Base-by-base conservation (phyloP, 2,329 filamentous ascomycete genomes). In the Fusarium bulbicola region DNA sequence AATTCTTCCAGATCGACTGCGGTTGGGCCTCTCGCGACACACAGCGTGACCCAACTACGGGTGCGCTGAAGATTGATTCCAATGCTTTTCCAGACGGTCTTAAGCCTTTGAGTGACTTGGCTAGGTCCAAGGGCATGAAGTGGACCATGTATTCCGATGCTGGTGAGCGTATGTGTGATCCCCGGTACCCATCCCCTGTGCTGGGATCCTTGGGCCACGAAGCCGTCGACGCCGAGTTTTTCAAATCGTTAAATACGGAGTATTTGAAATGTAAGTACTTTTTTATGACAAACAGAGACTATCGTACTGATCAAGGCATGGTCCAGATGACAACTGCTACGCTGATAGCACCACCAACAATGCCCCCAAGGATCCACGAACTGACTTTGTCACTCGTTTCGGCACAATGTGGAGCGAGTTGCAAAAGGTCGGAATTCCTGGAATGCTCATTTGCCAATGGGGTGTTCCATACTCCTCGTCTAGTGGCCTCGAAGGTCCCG, bases 131-230 rank as follows among this genome's bases (percentile, higher is more conserved):
- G 26, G 54, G 54, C 24, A 58, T 58, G 40, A 58, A 58, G 7
- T 58, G 54, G 54, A 58, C 54, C 4, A 58, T 58, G 54, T 58
- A 47, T 58, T 58, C 54, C 11, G 32, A 58, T 15, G 54, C 54
- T 28, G 54, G 54, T 58, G 54, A 8, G 24, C 54, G 54, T 3
- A 47, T 58, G 54, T 58, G 54, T 14, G 54, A 47, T 47, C 40
- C 54, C 7, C 30, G 47, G 20, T 18, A 3, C 15, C 54, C 40
- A 58, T 58, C 54, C 6, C 54, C 54, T 9, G 30, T 58, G 40
- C 10, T 47, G 5, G 54, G 40, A 58, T 58, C 54, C 2, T 11
- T 58, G 28, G 40, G 10, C 24, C 54, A 58, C 40, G 54, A 47
- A 47, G 54, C 54, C 16, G 32, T 47, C 24, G 54, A 58, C 24